Conservation (phyloP, 768 basidiomycete genomes). For the Amanita muscaria region DNA sequence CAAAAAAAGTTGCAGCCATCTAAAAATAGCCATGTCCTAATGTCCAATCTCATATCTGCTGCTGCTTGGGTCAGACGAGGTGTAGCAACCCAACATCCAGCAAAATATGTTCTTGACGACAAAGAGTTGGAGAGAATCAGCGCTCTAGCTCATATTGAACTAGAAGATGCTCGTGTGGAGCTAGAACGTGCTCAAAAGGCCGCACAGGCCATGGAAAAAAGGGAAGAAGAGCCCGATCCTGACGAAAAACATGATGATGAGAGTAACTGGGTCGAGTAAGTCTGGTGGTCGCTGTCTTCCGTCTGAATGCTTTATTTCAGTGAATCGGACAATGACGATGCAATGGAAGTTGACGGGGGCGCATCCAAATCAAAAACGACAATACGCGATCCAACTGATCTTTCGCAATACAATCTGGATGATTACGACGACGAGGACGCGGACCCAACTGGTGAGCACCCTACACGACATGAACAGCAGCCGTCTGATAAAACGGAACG, state of each 20-base stretch:
- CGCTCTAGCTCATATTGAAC: constrained; percentile 74
- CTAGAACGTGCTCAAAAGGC: constrained; percentile 75
- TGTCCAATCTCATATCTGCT: constrained; percentile 72
- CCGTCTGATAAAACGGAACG: constrained; percentile 1
- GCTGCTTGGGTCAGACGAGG: constrained; percentile 81
- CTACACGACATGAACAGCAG: neutral
- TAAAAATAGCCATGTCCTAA: constrained; percentile 18
- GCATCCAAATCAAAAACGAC: constrained; percentile 22
- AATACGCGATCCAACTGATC: constrained; percentile 39
- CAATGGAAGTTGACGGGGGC: constrained; percentile 53
- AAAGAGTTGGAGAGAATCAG: constrained; percentile 86
- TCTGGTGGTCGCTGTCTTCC: too few relatives aligned
- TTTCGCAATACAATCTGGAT: constrained; percentile 85
- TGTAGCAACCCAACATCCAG: constrained; percentile 61
- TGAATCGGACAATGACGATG: constrained; percentile 38
- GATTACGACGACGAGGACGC: constrained; percentile 78
- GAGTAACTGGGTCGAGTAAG: constrained; percentile 85
- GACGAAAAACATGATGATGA: constrained; percentile 39
- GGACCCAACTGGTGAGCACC: constrained; percentile 24
- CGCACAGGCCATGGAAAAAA: constrained; percentile 60
- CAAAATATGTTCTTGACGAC: constrained; percentile 87
- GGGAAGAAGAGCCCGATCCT: constrained; percentile 52
- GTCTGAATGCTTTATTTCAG: too few relatives aligned
- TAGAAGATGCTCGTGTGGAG: constrained; percentile 85
- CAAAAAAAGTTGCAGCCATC: neutral